Conservation (phyloP, 2,329 filamentous ascomycete genomes). For the Scleromitrula shiraiana region DNA sequence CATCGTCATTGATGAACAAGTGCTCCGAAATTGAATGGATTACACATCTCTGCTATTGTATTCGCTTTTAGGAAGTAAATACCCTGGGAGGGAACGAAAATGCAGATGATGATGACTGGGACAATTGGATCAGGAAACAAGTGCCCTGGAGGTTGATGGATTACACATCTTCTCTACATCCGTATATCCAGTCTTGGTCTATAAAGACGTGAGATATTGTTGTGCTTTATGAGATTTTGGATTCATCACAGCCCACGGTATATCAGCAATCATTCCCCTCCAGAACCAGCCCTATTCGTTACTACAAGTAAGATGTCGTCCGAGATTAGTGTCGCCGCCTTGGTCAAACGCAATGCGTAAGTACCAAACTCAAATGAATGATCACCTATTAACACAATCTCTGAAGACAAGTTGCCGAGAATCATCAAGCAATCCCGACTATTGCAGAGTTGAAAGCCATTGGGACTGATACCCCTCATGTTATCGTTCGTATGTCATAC, state of each 20-base stretch:
- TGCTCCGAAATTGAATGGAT: no score
- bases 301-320: background rate
- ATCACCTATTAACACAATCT: background rate
- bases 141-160: background rate
- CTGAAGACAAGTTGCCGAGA: background rate
- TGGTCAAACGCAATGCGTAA: background rate
- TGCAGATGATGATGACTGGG: background rate
- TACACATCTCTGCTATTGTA: no score
- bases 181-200: background rate
- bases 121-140: background rate
- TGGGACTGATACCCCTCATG: background rate
- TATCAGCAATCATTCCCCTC: background rate
- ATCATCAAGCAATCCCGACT: constrained; percentile 9
- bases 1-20: no score
- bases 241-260: no score
- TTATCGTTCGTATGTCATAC: constrained; percentile 5
- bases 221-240: no score
- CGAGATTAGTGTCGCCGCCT: background rate
- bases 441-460: constrained; percentile 5
- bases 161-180: no score
- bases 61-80: no score
- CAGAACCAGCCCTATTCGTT: background rate
- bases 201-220: background rate
- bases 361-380: background rate
- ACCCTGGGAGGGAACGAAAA: no score